These are phyloP conservation scores for Cymbopogon flexuosus DNA, from an alignment of 202 grass and related monocot genomes.

Conservation along the genomic window DNA sequence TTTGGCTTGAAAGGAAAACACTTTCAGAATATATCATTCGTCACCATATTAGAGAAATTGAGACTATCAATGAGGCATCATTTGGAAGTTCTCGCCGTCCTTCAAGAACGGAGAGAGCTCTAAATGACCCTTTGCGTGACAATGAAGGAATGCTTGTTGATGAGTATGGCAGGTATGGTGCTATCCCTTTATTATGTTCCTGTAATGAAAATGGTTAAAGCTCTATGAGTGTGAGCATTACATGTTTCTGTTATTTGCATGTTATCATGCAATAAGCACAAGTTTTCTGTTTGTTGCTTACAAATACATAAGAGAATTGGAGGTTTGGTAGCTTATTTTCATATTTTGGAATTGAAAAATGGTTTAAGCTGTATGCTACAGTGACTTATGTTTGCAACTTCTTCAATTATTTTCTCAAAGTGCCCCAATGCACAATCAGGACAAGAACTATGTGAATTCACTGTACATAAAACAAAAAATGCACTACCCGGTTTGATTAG, in stretches of 20 bases:
- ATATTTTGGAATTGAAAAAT: not conserved
- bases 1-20: constrained; percentile 93
- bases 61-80: constrained; percentile 72
- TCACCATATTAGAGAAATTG: constrained; percentile 81
- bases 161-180: constrained; percentile 80
- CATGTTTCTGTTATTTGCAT: constrained; percentile 7
- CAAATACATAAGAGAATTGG: constrained; percentile 43
- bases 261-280: not conserved
- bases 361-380: not conserved
- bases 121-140: constrained; percentile 89
- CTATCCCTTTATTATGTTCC: not conserved
- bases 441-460: not conserved
- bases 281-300: not conserved
- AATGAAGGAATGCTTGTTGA: constrained; percentile 96
- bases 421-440: not conserved
- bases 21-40: constrained; percentile 81
- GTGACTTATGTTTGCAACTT: not conserved
- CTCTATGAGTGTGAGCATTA: not conserved
- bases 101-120: constrained; percentile 74
- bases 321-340: constrained; percentile 24
- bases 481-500: not conserved
- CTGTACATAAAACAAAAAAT: not conserved
- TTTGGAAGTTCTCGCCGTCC: constrained; percentile 67
- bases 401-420: not conserved
- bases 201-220: constrained; percentile 1